Evolutionary conservation across 768 basidiomycete species (phyloP), one percentile per base, ranked within the genome.

Genomic region (Trametes punicea): DNA sequence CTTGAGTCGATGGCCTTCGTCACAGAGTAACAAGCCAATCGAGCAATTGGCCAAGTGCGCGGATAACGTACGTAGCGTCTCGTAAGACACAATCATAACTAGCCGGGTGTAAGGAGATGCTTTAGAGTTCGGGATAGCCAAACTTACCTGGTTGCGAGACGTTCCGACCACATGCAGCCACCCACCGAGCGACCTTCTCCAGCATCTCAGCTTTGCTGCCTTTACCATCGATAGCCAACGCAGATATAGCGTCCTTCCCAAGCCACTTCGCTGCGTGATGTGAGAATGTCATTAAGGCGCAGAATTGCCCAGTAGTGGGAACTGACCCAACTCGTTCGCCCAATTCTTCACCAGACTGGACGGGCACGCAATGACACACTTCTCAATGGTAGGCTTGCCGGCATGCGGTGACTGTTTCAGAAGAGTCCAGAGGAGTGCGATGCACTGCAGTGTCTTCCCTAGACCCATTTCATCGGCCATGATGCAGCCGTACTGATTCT

Each of bases 391-490:
- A 2, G 87, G 79, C 70, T 88, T 97, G 26, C 88, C 84, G 0
- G 94, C 76, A 48, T 86, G 83, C 0, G 97, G 93, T 0, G 97
- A 98, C 66, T 99, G 97, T 71, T 93, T 97, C 46, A 98, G 74
- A 11, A 98, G 71, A 0, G 96, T 98, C 93, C 95, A 98, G 55
- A 99, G 72, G 18, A 99, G 81, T 2, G 96, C 80, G 59, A 99
- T 98, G 68, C 97, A 98, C 68, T 99, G 97, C 15, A 99, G 78
- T 15, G 95, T 96, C 71, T 97, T 95, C 16, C 93, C 96, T 13
- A 98, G 82, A 65, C 96, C 96, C 96, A 99, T 99, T 72, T 96
- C 96, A 66, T 99, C 96, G 1, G 96, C 96, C 96, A 99, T 98
- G 70, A 99, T 99, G 67, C 96, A 98, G 0, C 91, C 92, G 58